These are phyloP conservation scores for Rhodotorula toruloides DNA, from an alignment of 768 basidiomycete genomes.

Conservation along the genomic window DNA sequence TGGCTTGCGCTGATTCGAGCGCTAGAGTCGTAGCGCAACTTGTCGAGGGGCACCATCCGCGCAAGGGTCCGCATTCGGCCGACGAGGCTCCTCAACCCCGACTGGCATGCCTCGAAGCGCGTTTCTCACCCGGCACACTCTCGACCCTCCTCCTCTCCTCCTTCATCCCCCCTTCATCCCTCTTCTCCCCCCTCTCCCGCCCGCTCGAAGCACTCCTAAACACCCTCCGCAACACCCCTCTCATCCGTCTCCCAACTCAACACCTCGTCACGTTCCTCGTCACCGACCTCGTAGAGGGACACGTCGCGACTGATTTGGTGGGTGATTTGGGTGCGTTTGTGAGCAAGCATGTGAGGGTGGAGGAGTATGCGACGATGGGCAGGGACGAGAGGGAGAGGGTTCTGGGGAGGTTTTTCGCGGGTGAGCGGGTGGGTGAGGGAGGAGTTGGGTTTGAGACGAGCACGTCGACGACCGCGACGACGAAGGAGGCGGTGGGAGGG, in stretches of 20 bases:
- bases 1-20: no score
- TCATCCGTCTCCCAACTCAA: slow-evolving; percentile 1
- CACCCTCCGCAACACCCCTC: slow-evolving; percentile 6
- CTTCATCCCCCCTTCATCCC: not conserved
- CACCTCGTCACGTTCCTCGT: slow-evolving; percentile 6
- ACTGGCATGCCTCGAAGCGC: slow-evolving; percentile 2
- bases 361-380: not conserved
- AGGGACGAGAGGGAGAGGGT: slow-evolving; percentile 16
- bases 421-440: not conserved
- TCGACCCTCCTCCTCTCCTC: slow-evolving; percentile 4
- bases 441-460: no score
- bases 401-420: not conserved
- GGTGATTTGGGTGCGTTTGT: slow-evolving; percentile 8
- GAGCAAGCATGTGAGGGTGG: slow-evolving; percentile 7
- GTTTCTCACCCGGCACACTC: slow-evolving; percentile 7
- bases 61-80: no score
- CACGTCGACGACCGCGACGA: not conserved
- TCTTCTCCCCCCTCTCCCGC: not conserved
- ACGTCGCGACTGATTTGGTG: slow-evolving; percentile 11
- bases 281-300: slow-evolving; percentile 9
- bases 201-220: slow-evolving; percentile 5
- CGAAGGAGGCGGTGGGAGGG: no score
- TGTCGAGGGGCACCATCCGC: no score
- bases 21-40: no score
- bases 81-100: no score